Conservation (phyloP, 306 rosid species). For the Dryas octopetala region DNA sequence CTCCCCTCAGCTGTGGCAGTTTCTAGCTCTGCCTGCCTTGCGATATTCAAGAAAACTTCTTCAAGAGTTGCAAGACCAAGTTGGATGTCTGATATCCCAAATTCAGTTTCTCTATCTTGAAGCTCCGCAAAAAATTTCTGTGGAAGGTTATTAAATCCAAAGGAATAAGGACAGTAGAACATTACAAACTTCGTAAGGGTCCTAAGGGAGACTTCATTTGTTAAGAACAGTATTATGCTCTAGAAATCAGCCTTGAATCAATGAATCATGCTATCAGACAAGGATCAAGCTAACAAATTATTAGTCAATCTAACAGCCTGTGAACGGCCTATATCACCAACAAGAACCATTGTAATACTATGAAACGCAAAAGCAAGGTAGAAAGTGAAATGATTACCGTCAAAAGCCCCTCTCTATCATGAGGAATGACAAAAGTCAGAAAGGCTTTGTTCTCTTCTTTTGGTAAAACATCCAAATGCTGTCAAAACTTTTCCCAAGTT, state of each 20-base stretch:
- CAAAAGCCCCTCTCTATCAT: slow-evolving; percentile 66
- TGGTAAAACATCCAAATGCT: slow-evolving; percentile 74
- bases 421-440: slow-evolving; percentile 81
- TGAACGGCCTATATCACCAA: too few species aligned
- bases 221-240: background rate
- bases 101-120: slow-evolving; percentile 64
- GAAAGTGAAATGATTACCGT: slow-evolving; percentile 37
- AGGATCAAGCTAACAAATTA: too few species aligned
- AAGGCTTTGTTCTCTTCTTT: slow-evolving; percentile 71
- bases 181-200: background rate
- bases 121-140: slow-evolving; percentile 74
- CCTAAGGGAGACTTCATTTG: background rate
- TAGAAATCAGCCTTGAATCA: too few species aligned
- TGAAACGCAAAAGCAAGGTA: background rate
- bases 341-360: background rate
- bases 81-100: slow-evolving; percentile 81
- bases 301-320: too few species aligned
- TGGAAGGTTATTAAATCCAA: background rate
- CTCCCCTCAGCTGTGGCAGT: slow-evolving; percentile 79
- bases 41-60: slow-evolving; percentile 91
- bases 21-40: slow-evolving; percentile 83
- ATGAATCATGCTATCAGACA: too few species aligned
- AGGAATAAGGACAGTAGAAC: background rate
- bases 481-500: slow-evolving; percentile 39
- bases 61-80: slow-evolving; percentile 84